Percentiles rank a stretch among this genome's conserved stretches.
Evolutionary conservation across 2,329 filamentous ascomycete species (phyloP).

Genomic region (Calonectria montana): DNA sequence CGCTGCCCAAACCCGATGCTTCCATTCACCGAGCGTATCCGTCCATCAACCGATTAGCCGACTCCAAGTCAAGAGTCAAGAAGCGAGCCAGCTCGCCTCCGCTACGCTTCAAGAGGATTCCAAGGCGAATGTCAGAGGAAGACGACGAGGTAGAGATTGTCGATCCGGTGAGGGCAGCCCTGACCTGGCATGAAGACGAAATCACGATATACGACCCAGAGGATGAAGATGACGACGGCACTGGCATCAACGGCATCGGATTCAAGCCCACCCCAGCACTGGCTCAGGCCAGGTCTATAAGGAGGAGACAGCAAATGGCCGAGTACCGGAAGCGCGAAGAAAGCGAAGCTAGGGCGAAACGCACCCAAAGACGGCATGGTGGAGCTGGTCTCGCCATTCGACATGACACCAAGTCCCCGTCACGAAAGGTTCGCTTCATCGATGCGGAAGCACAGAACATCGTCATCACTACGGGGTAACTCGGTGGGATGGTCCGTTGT

Average conservation of each 20-base stretch:
- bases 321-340: conserved; percentile 73
- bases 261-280: conserved; percentile 73
- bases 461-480: conserved; percentile 46
- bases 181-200: conserved; percentile 76
- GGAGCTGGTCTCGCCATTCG: conserved; percentile 42
- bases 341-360: conserved; percentile 66
- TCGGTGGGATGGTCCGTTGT: conserved; percentile 12
- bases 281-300: conserved; percentile 67
- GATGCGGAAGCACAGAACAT: conserved; percentile 51
- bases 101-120: conserved; percentile 42
- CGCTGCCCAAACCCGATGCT: conserved; percentile 27
- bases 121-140: conserved; percentile 28
- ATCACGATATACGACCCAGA: conserved; percentile 74
- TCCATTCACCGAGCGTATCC: conserved; percentile 49
- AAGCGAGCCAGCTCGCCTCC: conserved; percentile 55
- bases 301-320: conserved; percentile 69
- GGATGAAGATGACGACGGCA: conserved; percentile 74
- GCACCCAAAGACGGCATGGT: conserved; percentile 63
- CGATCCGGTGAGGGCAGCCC: conserved; percentile 67
- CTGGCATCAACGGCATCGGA: conserved; percentile 75
- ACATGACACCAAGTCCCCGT: conserved; percentile 41
- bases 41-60: conserved; percentile 52
- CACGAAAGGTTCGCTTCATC: conserved; percentile 54
- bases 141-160: conserved; percentile 53
- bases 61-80: conserved; percentile 51